phyloP scores from a whole-genome alignment of 2,329 filamentous ascomycete species.

The Blastomyces silverae region DNA sequence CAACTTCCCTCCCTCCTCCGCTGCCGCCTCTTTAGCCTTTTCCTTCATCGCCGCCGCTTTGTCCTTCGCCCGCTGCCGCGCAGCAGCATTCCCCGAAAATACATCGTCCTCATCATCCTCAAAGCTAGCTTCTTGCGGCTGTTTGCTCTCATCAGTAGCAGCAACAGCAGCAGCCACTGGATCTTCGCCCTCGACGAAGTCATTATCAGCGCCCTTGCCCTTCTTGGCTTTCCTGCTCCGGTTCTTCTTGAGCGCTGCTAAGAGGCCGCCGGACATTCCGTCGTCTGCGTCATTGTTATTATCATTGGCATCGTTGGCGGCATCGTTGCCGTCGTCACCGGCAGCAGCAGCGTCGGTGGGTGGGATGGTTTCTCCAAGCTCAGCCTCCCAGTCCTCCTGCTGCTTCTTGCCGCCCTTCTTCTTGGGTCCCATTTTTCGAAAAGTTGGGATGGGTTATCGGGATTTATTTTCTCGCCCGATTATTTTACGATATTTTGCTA shows the following conservation, averaged over 20 bases:
- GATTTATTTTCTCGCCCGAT: background rate
- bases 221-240: constrained; percentile 88
- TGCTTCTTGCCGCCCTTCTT: constrained; percentile 85
- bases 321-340: constrained; percentile 38
- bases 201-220: constrained; percentile 64
- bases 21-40: constrained; percentile 49
- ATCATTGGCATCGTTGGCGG: constrained; percentile 14
- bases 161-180: constrained; percentile 38
- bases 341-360: constrained; percentile 42
- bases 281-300: constrained; percentile 46
- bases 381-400: constrained; percentile 90
- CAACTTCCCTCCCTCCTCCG: constrained; percentile 57
- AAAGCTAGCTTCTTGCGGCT: constrained; percentile 70
- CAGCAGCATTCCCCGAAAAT: constrained; percentile 62
- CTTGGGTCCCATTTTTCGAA: constrained; percentile 70
- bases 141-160: constrained; percentile 52
- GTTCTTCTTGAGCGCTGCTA: constrained; percentile 75
- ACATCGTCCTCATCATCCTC: constrained; percentile 84
- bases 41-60: constrained; percentile 48
- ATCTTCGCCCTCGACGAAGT: constrained; percentile 65
- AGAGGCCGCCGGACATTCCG: constrained; percentile 58
- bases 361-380: constrained; percentile 68
- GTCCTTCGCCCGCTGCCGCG: constrained; percentile 53
- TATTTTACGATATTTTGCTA: background rate
- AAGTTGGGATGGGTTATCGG: background rate